Percentiles rank a stretch among this genome's conserved stretches.
phyloP scores from a whole-genome alignment of 768 basidiomycete genomes.

The Leucocoprinus leucothites region DNA sequence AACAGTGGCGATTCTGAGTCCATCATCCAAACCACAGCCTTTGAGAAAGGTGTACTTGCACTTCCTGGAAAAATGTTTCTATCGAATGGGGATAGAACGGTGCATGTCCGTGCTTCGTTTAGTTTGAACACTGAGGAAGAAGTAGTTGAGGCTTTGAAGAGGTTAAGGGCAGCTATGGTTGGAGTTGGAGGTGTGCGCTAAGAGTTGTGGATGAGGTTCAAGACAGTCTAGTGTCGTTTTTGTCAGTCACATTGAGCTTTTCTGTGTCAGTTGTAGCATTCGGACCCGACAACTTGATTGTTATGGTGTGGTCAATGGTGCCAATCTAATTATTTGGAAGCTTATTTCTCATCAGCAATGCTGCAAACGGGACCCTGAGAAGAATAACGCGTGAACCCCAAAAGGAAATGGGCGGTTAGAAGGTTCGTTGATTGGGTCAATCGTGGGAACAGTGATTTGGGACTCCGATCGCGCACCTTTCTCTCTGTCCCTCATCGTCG shows the following conservation, averaged over 20 bases:
- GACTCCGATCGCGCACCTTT: slow-evolving; percentile 2
- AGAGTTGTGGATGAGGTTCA: too few species aligned
- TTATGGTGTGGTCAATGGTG: too few species aligned
- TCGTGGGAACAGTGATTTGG: slow-evolving; percentile 7
- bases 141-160: slow-evolving; percentile 67
- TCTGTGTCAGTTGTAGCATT: too few species aligned
- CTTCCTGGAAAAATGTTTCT: slow-evolving; percentile 84
- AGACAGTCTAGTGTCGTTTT: too few species aligned
- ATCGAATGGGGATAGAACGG: slow-evolving; percentile 64
- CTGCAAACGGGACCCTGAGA: too few species aligned
- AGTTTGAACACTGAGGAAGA: slow-evolving; percentile 64
- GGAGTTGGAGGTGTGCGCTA: slow-evolving; percentile 25
- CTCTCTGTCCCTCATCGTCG: slow-evolving; percentile 1
- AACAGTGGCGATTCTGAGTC: slow-evolving; percentile 64
- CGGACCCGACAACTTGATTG: too few species aligned
- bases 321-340: too few species aligned
- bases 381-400: slow-evolving; percentile 10
- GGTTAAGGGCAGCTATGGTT: slow-evolving; percentile 45
- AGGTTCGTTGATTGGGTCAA: slow-evolving; percentile 2
- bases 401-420: neutral
- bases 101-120: slow-evolving; percentile 83
- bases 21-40: slow-evolving; percentile 71
- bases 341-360: too few species aligned
- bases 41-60: slow-evolving; percentile 82
- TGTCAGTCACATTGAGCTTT: too few species aligned